Evolutionary conservation across 2,329 filamentous ascomycete species (phyloP).

Genomic region (Pseudopyricularia javanii): DNA sequence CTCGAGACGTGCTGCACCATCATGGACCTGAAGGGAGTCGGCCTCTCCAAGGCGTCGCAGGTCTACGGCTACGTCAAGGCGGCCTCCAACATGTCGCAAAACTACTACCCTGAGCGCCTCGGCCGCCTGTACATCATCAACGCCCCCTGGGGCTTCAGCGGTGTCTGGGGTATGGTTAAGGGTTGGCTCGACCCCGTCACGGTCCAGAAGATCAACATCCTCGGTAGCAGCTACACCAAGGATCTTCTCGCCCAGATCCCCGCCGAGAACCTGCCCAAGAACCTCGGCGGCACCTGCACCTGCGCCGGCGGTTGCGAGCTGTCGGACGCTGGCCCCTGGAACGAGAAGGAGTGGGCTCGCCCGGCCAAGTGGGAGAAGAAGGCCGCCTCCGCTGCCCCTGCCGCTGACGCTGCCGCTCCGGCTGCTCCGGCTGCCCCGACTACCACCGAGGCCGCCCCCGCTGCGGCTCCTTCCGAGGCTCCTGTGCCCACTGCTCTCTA

Average conservation of each 20-base stretch:
- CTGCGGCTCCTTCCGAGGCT: conserved; percentile 3
- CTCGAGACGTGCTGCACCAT: conserved; percentile 98
- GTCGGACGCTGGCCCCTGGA: conserved; percentile 88
- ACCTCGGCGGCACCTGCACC: conserved; percentile 73
- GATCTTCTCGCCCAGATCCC: conserved; percentile 78
- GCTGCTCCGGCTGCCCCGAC: conserved; percentile 19
- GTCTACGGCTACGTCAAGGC: conserved; percentile 82
- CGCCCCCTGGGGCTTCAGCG: conserved; percentile 87
- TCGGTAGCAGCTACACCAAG: conserved; percentile 69
- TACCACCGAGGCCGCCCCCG: conserved; percentile 17
- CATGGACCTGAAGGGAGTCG: conserved; percentile 95
- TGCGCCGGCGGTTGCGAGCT: conserved; percentile 75
- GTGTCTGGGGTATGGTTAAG: conserved; percentile 78
- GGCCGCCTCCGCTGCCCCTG: conserved; percentile 11
- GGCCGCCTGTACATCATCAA: conserved; percentile 98
- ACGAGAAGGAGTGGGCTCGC: conserved; percentile 54
- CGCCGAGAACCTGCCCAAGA: conserved; percentile 76
- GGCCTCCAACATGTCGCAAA: conserved; percentile 84
- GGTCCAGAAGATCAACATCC: conserved; percentile 86
- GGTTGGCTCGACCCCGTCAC: conserved; percentile 94
- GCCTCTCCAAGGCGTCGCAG: conserved; percentile 64
- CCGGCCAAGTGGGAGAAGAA: conserved; percentile 48
- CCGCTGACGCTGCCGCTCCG: conserved; percentile 17
- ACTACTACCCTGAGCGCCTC: conserved; percentile 97
- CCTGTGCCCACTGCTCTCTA: neutral